Conservation (phyloP, 495 filamentous ascomycete species). For the Penicillium coprophilum region DNA sequence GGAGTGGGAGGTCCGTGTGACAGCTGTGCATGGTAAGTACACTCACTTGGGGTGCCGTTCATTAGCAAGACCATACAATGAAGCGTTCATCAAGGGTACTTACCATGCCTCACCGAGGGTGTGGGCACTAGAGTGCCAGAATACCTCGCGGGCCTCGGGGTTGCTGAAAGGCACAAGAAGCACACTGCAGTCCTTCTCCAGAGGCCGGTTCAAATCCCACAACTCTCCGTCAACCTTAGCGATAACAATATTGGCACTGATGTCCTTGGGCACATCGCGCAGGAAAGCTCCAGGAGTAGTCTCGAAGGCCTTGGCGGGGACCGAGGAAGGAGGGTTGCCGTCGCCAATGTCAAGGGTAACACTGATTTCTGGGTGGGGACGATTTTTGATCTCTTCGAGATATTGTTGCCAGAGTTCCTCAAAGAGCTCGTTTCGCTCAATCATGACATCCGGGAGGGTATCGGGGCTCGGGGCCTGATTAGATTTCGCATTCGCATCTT, state of each 20-base stretch:
- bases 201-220: slow-evolving; percentile 89
- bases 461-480: slow-evolving; percentile 33
- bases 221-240: slow-evolving; percentile 78
- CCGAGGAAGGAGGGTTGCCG: slow-evolving; percentile 40
- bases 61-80: too few relatives aligned
- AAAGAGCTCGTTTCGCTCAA: slow-evolving; percentile 82
- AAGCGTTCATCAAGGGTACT: too few relatives aligned
- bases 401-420: slow-evolving; percentile 81
- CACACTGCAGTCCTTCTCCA: slow-evolving; percentile 74
- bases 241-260: slow-evolving; percentile 62
- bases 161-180: slow-evolving; percentile 81
- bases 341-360: slow-evolving; percentile 51
- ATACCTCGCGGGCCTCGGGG: slow-evolving; percentile 79
- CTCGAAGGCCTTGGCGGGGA: slow-evolving; percentile 53
- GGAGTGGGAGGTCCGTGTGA: slow-evolving; percentile 91
- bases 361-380: slow-evolving; percentile 49
- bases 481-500: slow-evolving; percentile 22
- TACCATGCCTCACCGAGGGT: slow-evolving; percentile 91
- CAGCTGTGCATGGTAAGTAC: too few relatives aligned
- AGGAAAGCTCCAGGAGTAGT: slow-evolving; percentile 55
- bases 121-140: slow-evolving; percentile 94
- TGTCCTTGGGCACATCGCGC: slow-evolving; percentile 52
- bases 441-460: slow-evolving; percentile 74
- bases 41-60: too few relatives aligned
- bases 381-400: slow-evolving; percentile 63